Evolutionary conservation across 805 yeast species (phyloP).

Genomic region (Metschnikowia kofuensis): DNA sequence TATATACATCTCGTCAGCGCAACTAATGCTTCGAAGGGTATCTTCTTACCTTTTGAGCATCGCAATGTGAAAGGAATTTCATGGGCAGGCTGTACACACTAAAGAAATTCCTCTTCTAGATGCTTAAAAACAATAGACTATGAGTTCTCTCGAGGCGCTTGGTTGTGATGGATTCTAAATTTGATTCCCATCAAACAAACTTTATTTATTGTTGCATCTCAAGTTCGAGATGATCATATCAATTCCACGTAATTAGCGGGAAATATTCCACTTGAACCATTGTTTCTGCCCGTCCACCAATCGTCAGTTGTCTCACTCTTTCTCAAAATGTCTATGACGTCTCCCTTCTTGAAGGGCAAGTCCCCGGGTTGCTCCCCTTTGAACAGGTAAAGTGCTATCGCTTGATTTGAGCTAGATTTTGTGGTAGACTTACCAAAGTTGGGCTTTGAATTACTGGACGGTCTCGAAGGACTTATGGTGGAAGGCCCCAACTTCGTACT

Average conservation of each 20-base stretch:
- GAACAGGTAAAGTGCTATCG: conserved; percentile 84
- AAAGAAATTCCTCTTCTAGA: too few species aligned
- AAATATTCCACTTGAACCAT: conserved; percentile 85
- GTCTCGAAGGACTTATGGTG: conserved; percentile 32
- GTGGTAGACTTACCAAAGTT: conserved; percentile 33
- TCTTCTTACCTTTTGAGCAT: too few species aligned
- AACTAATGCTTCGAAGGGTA: too few species aligned
- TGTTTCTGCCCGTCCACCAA: conserved; percentile 97
- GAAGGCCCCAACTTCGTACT: conserved; percentile 25
- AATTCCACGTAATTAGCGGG: conserved; percentile 96
- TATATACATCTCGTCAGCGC: too few species aligned
- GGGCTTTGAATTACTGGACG: conserved; percentile 39
- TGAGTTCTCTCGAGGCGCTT: too few species aligned
- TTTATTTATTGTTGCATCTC: too few species aligned
- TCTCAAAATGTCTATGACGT: conserved; percentile 80
- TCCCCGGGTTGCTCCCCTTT: conserved; percentile 95
- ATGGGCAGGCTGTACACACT: too few species aligned
- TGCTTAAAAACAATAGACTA: too few species aligned
- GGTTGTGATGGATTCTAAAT: too few species aligned
- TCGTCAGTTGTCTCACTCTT: conserved; percentile 88
- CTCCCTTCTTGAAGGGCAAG: conserved; percentile 90
- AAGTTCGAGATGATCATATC: too few species aligned
- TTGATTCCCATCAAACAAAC: too few species aligned
- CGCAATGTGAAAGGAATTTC: too few species aligned
- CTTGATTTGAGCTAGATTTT: conserved; percentile 59